Evolutionary conservation across 2,329 filamentous ascomycete species (phyloP).

Genomic region (Colletotrichum cordylinicola): DNA sequence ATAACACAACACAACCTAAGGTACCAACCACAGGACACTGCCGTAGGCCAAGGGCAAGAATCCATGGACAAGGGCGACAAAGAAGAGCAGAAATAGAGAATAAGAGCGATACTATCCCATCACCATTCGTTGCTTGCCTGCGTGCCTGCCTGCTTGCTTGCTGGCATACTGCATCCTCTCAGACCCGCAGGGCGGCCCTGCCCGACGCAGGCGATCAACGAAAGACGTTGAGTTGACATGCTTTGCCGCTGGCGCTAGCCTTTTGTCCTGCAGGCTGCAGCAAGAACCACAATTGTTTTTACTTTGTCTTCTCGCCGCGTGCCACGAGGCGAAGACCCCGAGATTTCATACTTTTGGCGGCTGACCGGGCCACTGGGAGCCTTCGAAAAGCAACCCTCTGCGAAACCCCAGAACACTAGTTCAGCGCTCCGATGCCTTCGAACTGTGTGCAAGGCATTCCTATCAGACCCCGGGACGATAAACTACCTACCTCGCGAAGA

Average conservation of each 20-base stretch:
- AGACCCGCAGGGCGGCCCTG: neutral
- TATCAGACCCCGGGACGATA: neutral
- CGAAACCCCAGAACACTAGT: neutral
- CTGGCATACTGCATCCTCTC: neutral
- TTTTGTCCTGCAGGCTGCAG: neutral
- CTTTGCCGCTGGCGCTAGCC: conserved; percentile 1
- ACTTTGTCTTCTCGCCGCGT: neutral
- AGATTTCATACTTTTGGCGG: neutral
- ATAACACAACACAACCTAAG: neutral
- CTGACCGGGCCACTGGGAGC: neutral
- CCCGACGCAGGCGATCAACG: neutral
- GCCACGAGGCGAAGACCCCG: neutral
- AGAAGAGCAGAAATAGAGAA: neutral
- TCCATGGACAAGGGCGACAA: neutral
- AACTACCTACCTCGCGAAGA: neutral
- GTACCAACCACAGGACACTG: neutral
- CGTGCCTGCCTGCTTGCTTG: neutral
- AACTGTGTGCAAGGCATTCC: neutral
- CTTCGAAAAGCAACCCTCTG: neutral
- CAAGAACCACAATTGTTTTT: neutral
- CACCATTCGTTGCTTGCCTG: neutral
- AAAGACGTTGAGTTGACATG: neutral
- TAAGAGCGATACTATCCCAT: neutral
- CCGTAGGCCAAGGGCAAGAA: neutral
- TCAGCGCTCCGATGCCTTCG: neutral